Evolutionary conservation across 257 asterid species (phyloP).

Genomic region (Solanum etuberosum): DNA sequence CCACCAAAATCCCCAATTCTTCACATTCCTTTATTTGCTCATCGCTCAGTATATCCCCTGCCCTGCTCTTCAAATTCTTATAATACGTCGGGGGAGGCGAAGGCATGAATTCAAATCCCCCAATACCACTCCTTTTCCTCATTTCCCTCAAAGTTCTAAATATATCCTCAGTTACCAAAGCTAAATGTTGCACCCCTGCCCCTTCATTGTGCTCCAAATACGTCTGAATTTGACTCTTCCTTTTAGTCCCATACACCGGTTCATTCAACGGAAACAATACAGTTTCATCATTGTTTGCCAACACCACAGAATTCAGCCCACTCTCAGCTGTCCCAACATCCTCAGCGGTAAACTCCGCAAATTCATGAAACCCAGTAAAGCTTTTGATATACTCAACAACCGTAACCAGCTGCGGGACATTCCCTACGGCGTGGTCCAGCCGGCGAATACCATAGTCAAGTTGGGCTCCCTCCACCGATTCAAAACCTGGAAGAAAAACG

Average conservation of each 20-base stretch:
- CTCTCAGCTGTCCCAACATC: conserved; percentile 87
- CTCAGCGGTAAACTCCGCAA: conserved; percentile 72
- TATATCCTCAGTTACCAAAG: conserved; percentile 59
- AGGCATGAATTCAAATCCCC: conserved; percentile 95
- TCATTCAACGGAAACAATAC: conserved; percentile 75
- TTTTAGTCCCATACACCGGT: conserved; percentile 68
- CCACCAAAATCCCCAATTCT: conserved; percentile 85
- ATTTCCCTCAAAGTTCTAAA: conserved; percentile 70
- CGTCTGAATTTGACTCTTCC: conserved; percentile 96
- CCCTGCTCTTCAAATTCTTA: conserved; percentile 57
- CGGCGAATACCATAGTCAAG: conserved; percentile 67
- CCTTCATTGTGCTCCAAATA: conserved; percentile 96
- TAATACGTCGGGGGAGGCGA: conserved; percentile 79
- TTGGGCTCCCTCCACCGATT: conserved; percentile 15
- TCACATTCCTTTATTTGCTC: conserved; percentile 78
- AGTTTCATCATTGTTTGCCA: conserved; percentile 71
- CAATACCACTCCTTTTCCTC: conserved; percentile 75
- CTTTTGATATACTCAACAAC: conserved; percentile 55
- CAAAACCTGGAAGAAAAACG: conserved; percentile 43
- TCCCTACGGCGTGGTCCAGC: conserved; percentile 86
- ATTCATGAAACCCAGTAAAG: conserved; percentile 77
- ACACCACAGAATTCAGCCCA: conserved; percentile 70
- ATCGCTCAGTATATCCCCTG: conserved; percentile 61
- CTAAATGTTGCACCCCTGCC: conserved; percentile 87
- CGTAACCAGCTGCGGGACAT: conserved; percentile 55